Evolutionary conservation across 495 filamentous ascomycete genomes (phyloP).

Genomic region (Penicillium verhagenii): DNA sequence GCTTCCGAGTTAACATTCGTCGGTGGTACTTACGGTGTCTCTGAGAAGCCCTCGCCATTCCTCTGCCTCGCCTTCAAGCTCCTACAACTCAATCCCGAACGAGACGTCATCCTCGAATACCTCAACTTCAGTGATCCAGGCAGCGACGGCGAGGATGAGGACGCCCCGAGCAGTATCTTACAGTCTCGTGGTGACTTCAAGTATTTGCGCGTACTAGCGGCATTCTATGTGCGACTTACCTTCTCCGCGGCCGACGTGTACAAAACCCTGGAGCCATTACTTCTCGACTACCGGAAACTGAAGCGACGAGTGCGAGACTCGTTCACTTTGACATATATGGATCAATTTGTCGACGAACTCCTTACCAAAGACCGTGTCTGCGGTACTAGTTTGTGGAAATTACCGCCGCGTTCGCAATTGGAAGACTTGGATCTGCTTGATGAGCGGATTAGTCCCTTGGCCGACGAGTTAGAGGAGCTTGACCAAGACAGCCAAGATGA

Average conservation of each 20-base stretch:
- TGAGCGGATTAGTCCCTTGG: conserved; percentile 76
- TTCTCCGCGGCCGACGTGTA: conserved; percentile 81
- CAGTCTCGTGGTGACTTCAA: conserved; percentile 73
- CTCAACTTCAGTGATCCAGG: conserved; percentile 56
- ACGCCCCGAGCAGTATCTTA: conserved; percentile 26
- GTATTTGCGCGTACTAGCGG: conserved; percentile 83
- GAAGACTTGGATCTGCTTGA: conserved; percentile 91
- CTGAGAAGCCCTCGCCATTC: conserved; percentile 86
- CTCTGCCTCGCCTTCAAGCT: conserved; percentile 95
- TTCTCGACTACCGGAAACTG: conserved; percentile 83
- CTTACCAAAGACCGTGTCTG: conserved; percentile 87
- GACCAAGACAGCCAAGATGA: conserved; percentile 61
- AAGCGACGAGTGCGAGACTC: conserved; percentile 70
- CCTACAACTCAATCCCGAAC: conserved; percentile 77
- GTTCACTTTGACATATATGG: conserved; percentile 72
- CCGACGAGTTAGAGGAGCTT: conserved; percentile 79
- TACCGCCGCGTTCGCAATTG: conserved; percentile 75
- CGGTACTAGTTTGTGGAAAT: conserved; percentile 88
- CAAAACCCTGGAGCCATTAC: conserved; percentile 72
- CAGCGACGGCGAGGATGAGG: conserved; percentile 31
- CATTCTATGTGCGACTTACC: conserved; percentile 91
- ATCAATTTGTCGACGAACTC: conserved; percentile 92
- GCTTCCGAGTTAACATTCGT: conserved; percentile 79
- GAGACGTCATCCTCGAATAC: conserved; percentile 79
- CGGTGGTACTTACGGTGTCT: conserved; percentile 79